Conservation (phyloP, 106 monocot species). For the Posidonia australis region DNA sequence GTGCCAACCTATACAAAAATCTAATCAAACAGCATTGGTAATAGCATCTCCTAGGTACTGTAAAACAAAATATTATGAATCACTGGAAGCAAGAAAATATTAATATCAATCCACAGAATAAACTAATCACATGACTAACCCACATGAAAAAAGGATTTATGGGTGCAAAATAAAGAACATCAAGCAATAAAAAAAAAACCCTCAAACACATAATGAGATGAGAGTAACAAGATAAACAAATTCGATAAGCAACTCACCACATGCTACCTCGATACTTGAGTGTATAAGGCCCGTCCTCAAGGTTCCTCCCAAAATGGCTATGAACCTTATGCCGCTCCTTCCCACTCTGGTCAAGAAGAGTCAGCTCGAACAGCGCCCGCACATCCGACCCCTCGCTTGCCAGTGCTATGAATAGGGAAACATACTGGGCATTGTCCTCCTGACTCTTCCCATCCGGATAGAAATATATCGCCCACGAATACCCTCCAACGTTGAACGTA, state of each 20-base stretch:
- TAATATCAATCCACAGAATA: too few species aligned
- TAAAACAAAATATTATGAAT: too few species aligned
- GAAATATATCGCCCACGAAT: conserved; percentile 26
- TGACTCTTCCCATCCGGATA: conserved; percentile 23
- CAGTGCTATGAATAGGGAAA: conserved; percentile 24
- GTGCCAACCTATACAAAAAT: too few species aligned
- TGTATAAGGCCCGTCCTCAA: conserved; percentile 23
- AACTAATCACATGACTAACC: too few species aligned
- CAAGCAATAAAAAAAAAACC: too few species aligned
- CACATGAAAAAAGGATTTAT: too few species aligned
- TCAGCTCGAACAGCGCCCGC: conserved; percentile 24
- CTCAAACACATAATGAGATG: not conserved
- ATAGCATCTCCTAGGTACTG: too few species aligned
- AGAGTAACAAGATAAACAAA: not conserved
- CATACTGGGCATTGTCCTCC: conserved; percentile 25
- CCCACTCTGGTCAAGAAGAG: conserved; percentile 24
- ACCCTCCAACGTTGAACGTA: conserved; percentile 19
- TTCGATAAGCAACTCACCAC: conserved; percentile 9
- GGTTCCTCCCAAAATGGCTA: conserved; percentile 25
- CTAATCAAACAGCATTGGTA: too few species aligned
- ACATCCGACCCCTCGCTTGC: conserved; percentile 28
- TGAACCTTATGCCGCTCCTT: conserved; percentile 26
- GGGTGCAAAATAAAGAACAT: too few species aligned
- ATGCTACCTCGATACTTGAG: conserved; percentile 29
- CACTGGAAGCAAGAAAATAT: too few species aligned